A percentile compares a stretch with the other conserved stretches of the same genome.
phyloP scores from a whole-genome alignment of 331 rosid genomes.

The Malus hybrid region DNA sequence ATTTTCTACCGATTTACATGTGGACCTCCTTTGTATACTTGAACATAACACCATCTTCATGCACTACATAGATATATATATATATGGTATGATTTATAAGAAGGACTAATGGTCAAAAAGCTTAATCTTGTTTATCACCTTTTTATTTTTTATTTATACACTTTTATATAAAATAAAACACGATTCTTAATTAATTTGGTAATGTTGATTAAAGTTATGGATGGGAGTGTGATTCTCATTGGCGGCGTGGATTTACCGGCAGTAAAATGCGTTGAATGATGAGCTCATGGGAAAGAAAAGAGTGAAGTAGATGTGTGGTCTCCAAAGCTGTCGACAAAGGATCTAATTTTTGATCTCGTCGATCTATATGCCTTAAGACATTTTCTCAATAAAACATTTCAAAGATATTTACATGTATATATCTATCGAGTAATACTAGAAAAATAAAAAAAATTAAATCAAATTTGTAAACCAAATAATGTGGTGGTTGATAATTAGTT shows the following conservation, averaged over 20 bases:
- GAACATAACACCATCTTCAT: conserved; percentile 62
- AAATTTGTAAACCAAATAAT: no score
- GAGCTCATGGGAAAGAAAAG: conserved; percentile 47
- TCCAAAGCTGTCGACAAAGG: conserved; percentile 79
- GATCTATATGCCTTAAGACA: conserved; percentile 25
- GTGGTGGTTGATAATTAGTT: no score
- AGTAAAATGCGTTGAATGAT: conserved; percentile 48
- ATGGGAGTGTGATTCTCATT: conserved; percentile 10
- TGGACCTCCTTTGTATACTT: conserved; percentile 38
- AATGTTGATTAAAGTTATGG: conserved; percentile 11
- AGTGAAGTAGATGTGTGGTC: conserved; percentile 58
- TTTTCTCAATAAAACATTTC: conserved; percentile 20
- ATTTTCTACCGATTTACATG: conserved; percentile 33
- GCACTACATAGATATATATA: conserved; percentile 1
- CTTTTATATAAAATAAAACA: conserved; percentile 5
- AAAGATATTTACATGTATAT: conserved; percentile 9
- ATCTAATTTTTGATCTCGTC: conserved; percentile 67
- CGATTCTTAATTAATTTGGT: neutral
- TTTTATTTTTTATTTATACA: neutral
- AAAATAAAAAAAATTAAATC: neutral
- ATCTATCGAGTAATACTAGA: neutral
- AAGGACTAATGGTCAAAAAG: conserved; percentile 43
- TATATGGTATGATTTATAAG: conserved; percentile 12
- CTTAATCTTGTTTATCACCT: conserved; percentile 18
- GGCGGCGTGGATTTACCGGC: conserved; percentile 30